Base-by-base conservation (phyloP, 2,329 filamentous ascomycete species). In the Fusarium nurragi region DNA sequence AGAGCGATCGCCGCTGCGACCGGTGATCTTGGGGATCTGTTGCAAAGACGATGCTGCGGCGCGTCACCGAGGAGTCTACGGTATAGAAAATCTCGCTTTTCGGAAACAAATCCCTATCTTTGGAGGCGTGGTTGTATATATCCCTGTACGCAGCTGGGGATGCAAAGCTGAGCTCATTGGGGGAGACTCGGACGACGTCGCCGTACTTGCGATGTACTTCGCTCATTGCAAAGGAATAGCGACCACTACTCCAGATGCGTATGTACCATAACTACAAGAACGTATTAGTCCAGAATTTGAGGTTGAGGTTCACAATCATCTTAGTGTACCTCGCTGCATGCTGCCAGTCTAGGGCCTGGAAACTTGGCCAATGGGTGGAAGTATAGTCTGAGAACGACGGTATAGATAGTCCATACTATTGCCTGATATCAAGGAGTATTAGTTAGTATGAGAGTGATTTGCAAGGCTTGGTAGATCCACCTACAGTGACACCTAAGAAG, bases 361-460 rank as follows among this genome's bases (percentile, higher is more conserved):
- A 58, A 71, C 14, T 57, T 63, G 3, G 69, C 57, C 2, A 71
- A 37, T 22, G 68, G 66, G 38, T 71, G 68, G 4, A 69, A 67
- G 5, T 43, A 53, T 1, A 68, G 3, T 13, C 56, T 50, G 34
- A 71, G 71, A 5, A 45, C 18, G 5, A 59, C 6, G 2, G 16
- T 5, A 9, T 25, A 19, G 8, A 40, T n/a, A 6, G 22, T 39
- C 56, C 54, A 59, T 4, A 25, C 6, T 13, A 2, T 6, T 1
- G 22, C 13, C 44, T 47, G 4, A 9, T 14, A 21, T 30, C 28
- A 2, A 6, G 9, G 2, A 11, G 2, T 12, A 6, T 49, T 7
- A 23, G 21, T 49, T 7, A 23, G 21, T 7, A 9, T 2, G 1
- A n/a, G 9, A 5, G 3, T 18, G 10, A 13, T 11, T 2, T 6